A percentile compares a stretch with the other conserved stretches of the same genome.
Conservation (phyloP, 1,284 basidiomycete genomes). For the Puccinia hordei region DNA sequence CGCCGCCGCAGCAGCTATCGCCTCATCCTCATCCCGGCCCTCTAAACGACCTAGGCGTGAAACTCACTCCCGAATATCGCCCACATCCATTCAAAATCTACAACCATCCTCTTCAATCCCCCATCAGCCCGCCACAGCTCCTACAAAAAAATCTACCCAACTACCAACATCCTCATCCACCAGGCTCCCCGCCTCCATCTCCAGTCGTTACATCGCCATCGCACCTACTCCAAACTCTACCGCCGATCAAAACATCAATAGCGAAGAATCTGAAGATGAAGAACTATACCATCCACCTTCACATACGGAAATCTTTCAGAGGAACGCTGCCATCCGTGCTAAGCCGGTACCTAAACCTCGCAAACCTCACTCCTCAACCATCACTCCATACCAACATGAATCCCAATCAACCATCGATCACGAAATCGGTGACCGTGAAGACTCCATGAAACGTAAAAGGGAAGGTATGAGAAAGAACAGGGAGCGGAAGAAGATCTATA, state of each 20-base stretch:
- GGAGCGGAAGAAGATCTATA: conserved; percentile 38
- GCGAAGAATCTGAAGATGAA: conserved; percentile 1
- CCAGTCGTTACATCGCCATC: conserved; percentile 18
- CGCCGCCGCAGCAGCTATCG: neutral
- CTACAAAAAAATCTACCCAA: neutral
- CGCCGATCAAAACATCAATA: neutral
- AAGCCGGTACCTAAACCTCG: conserved; percentile 38
- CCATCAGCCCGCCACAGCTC: neutral
- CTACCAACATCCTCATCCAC: neutral
- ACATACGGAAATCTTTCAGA: neutral
- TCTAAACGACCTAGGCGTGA: conserved; percentile 11
- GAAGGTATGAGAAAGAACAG: conserved; percentile 25
- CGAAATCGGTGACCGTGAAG: neutral
- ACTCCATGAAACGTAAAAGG: conserved; percentile 33
- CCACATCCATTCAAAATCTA: neutral
- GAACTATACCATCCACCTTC: neutral
- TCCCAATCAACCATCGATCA: neutral
- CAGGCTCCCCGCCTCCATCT: conserved; percentile 3
- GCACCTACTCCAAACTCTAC: conserved; percentile 9
- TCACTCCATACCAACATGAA: neutral
- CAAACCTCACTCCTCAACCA: neutral
- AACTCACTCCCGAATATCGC: neutral
- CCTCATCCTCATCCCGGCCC: neutral
- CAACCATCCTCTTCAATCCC: neutral
- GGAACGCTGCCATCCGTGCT: neutral